Base-by-base conservation (phyloP, 1,284 basidiomycete species). In the Marasmius sp. region DNA sequence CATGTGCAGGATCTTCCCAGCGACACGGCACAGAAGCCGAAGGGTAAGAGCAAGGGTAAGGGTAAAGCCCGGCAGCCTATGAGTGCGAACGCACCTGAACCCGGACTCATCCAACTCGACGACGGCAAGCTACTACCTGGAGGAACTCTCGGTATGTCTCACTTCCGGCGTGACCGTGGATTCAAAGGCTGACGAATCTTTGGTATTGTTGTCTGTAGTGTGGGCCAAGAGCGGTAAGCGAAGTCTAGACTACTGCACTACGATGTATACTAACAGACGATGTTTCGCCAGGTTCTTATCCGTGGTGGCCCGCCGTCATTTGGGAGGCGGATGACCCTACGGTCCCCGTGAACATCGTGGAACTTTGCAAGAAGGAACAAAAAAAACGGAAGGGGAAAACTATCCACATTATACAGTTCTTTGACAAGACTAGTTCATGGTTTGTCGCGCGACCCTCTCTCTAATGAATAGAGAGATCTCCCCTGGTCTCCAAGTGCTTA, bases 301-400 rank as follows among this genome's bases (percentile, higher is more conserved):
- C 87, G 12, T 89, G 84, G 84, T 89, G 85, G 84, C 87, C 87
- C 45, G 87, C 83, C 20, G 81, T 85, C 0, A 75, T 89, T 12
- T 83, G 76, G 60, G 81, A 86, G 33, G 77, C 79, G 22, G 81
- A 85, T 37, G 81, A 84, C 50, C 71, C 77, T 3, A 68, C 70
- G 0, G 81, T 92, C 37, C 88, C 88, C 1, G 62, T 66, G 6
- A 74, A 75, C 3, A 83, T 91, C 37, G 54, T 53, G 39, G 59
- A 33, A 34, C 51, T 64, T 47, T 68, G 81, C 59, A 70, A 74
- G 20, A 60, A 65, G 33, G 51, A 49, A 33, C 36, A 60, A 64
- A 45, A 63, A 60, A 68, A 73, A 64, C 73, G 79, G 20, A 76
- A 68, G 55, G 74, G 65, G 11, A 76, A 78, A 22, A 73, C 69